Conservation (phyloP, 73 alveolate species). For the Paramecium biaurelia region DNA sequence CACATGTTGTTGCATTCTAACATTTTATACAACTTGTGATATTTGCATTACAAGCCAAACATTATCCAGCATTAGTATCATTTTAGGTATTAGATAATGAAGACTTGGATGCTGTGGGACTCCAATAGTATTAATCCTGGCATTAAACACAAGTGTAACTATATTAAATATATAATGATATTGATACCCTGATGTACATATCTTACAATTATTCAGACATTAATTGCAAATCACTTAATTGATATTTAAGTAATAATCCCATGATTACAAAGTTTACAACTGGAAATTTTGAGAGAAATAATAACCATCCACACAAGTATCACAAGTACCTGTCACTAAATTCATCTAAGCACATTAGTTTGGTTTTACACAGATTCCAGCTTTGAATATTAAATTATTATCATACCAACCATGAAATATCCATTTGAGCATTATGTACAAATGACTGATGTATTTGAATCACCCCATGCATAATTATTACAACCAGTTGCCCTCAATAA, state of each 20-base stretch:
- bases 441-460: neutral
- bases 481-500: neutral
- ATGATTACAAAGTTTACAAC: neutral
- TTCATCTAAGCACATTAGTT: neutral
- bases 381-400: neutral
- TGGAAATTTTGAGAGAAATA: neutral
- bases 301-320: neutral
- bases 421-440: neutral
- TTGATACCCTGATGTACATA: conserved; percentile 15
- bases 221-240: neutral
- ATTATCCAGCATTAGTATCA: neutral
- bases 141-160: neutral
- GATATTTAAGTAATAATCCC: neutral
- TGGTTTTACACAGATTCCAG: neutral
- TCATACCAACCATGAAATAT: neutral
- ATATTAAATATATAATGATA: neutral
- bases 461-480: neutral
- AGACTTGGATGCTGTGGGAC: neutral
- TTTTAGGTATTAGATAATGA: neutral
- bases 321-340: neutral
- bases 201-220: neutral
- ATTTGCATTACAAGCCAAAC: neutral
- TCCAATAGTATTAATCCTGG: neutral
- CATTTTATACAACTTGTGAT: neutral
- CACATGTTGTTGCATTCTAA: neutral